Evolutionary conservation across 2,329 filamentous ascomycete species (phyloP), one percentile per base, ranked within the genome.

Genomic region (Ramularia endophylla): DNA sequence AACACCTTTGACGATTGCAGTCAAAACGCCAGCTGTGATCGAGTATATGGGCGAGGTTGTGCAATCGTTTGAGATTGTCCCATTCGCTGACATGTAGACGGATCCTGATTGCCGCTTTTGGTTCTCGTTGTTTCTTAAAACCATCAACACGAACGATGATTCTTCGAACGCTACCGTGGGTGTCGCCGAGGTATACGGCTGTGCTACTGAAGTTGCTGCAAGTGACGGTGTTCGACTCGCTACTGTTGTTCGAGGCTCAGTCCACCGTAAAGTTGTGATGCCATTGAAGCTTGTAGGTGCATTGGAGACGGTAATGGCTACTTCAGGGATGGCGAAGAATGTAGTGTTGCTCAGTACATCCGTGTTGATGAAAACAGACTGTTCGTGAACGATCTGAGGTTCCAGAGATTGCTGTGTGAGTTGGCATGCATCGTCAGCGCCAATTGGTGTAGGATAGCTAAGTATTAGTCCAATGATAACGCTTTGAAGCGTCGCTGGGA

Each of bases 41-140:
- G 53, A 43, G 36, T 59, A 59, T 17, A 58, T 48, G 2, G 56
- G 56, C 8, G 50, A 50, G 9, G 45, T 46, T 11, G 54, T 52
- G 38, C 57, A 59, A 31, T 60, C 56, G 32, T 58, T 57, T 7
- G 54, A 55, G n/a, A 53, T 46, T n/a, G 53, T 53, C 8, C 57
- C 57, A 19, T 55, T 48, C 15, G 50, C 49, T 13, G 36, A 42
- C 18, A 60, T 45, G 35, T 52, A 60, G 19, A 48, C 42, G 5
- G 44, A 43, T 13, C 53, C 53, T 1, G 40, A 42, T 22, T 57
- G 55, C 12, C 55, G 42, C 27, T 49, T 54, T 15, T 45, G 40
- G 13, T 49, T 30, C 3, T 41, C 16, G 4, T 17, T 28, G 4
- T 34, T 33, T 20, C 43, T 30, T 22, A 29, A 35, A 6, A 50